These are phyloP conservation scores for Saccharomyces mikatae DNA, from an alignment of 805 yeast genomes.

Conservation along the genomic window DNA sequence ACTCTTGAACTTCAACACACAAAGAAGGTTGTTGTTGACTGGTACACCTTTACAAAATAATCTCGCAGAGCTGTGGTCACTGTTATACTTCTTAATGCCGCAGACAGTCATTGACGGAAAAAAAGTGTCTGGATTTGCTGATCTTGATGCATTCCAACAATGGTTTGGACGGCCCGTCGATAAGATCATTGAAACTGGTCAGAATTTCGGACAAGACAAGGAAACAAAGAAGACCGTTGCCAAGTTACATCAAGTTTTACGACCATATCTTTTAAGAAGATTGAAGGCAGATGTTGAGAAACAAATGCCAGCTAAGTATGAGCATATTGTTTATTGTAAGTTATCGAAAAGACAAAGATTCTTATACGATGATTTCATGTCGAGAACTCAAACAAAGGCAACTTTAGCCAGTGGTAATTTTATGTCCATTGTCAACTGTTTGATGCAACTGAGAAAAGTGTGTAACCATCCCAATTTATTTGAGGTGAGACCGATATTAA, in stretches of 20 bases:
- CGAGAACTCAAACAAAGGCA: conserved; percentile 89
- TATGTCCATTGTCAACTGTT: conserved; percentile 87
- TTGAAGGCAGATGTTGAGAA: conserved; percentile 94
- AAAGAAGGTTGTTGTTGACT: conserved; percentile 75
- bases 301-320: conserved; percentile 98
- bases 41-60: conserved; percentile 98
- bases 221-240: conserved; percentile 82
- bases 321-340: conserved; percentile 87
- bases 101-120: conserved; percentile 49
- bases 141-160: conserved; percentile 88
- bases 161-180: conserved; percentile 99
- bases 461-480: conserved; percentile 95
- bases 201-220: conserved; percentile 48
- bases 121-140: conserved; percentile 77
- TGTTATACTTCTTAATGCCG: conserved; percentile 93
- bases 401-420: conserved; percentile 92
- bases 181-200: conserved; percentile 62
- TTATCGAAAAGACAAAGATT: conserved; percentile 86
- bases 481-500: conserved; percentile 89
- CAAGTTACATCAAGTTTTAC: conserved; percentile 82
- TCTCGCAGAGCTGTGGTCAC: conserved; percentile 91
- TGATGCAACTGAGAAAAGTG: conserved; percentile 95
- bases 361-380: conserved; percentile 93
- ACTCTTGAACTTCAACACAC: conserved; percentile 84
- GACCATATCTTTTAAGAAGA: conserved; percentile 88